Evolutionary conservation across 306 rosid species (phyloP), one percentile per base, ranked within the genome.

Genomic region (Malus fusca): DNA sequence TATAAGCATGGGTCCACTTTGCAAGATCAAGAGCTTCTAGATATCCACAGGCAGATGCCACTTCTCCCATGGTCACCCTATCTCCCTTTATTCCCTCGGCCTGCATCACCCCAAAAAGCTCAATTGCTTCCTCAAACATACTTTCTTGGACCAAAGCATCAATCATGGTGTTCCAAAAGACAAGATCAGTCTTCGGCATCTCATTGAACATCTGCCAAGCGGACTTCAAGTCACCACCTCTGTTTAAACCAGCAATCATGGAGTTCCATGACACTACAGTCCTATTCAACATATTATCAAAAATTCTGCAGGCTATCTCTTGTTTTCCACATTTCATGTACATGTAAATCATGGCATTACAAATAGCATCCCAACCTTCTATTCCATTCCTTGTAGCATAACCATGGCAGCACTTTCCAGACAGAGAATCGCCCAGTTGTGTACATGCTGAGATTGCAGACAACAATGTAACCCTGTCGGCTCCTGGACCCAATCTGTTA

Each of bases 41-140:
- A 85, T 84, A 88, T 60, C 96, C 98, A 75, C 92, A 88, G 25
- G 95, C 87, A 80, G 98, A 88, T 70, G 96, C 90, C 71, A 90
- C 69, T 26, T 26, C 96, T 76, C 88, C 91, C 92, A 88, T 85
- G 51, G 96, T 89, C 86, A 89, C 93, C 68, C 87, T 78, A 77
- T 93, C 91, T 53, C 81, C 92, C 80, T 74, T 63, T 52, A 87
- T 73, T 76, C 91, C 88, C 25, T 81, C 81, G 58, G 43, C 82
- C 77, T 86, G 97, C 97, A 90, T 86, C 68, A 78, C 87, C 88
- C 88, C 85, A 69, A 90, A 88, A 30, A 93, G 85, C 55, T 83
- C 85, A 73, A 91, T 81, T 30, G 96, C 97, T 73, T 87, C 89
- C 81, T 68, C 88, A 66, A 89, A 91, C 92, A 82, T 81, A 80